Conservation (phyloP, 768 basidiomycete genomes). For the Grammothele lineata region DNA sequence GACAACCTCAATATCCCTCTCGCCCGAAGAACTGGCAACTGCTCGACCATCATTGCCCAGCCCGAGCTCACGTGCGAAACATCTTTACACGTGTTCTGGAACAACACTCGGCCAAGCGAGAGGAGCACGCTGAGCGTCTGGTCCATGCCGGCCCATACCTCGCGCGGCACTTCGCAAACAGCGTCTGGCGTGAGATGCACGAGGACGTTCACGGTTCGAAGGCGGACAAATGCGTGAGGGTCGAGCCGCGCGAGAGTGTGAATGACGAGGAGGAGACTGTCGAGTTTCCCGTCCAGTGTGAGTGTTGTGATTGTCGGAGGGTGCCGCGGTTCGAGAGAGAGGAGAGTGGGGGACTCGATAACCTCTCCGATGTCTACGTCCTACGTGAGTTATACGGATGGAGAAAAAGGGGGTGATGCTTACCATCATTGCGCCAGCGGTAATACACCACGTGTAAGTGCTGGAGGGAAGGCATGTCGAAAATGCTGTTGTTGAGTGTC, state of each 20-base stretch:
- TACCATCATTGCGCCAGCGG: constrained; percentile 11
- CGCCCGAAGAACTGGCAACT: constrained; percentile 2
- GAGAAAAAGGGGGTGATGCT: background rate
- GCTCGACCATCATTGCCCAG: constrained; percentile 2
- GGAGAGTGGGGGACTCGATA: constrained; percentile 1
- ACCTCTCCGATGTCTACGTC: constrained; percentile 4
- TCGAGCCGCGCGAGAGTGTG: constrained; percentile 7
- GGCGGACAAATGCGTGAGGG: constrained; percentile 5
- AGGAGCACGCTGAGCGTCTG: constrained; percentile 9
- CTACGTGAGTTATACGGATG: background rate
- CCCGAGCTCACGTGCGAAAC: constrained; percentile 4
- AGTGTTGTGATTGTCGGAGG: constrained; percentile 8
- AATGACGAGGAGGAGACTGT: constrained; percentile 9
- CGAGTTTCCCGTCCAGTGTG: constrained; percentile 12
- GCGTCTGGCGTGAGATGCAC: constrained; percentile 5
- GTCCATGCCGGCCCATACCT: constrained; percentile 11
- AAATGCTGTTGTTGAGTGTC: constrained; percentile 8
- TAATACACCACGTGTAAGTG: constrained; percentile 12
- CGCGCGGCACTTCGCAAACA: background rate
- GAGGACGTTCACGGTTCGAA: constrained; percentile 7
- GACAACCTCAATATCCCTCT: constrained; percentile 7
- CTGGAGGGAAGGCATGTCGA: constrained; percentile 1
- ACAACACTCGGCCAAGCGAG: constrained; percentile 8
- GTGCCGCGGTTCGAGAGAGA: constrained; percentile 2
- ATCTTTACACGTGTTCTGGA: constrained; percentile 8